phyloP scores from a whole-genome alignment of 108 stramenopile species.

The Cyclostephanos tholiformis region DNA sequence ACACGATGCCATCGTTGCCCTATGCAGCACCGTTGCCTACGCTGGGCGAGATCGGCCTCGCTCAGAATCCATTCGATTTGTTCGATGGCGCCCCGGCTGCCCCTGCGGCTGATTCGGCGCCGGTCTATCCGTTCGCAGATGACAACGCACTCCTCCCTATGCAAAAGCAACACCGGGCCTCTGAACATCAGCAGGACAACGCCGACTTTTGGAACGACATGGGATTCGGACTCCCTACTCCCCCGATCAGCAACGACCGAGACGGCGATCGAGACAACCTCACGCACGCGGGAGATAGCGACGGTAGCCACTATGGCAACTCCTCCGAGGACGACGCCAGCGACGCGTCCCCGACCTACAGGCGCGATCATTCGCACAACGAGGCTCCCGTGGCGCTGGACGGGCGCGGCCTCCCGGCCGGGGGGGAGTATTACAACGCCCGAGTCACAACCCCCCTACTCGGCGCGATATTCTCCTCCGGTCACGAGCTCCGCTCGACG shows the following conservation, averaged over 20 bases:
- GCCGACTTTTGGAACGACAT: slow-evolving; percentile 36
- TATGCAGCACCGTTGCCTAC: background rate
- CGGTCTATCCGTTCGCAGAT: slow-evolving; percentile 13
- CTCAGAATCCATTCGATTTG: slow-evolving; percentile 25
- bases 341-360: background rate
- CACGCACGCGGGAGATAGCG: background rate
- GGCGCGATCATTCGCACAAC: background rate
- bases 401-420: slow-evolving; percentile 20
- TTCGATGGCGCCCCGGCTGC: slow-evolving; percentile 8
- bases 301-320: background rate
- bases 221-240: slow-evolving; percentile 26
- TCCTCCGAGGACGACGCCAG: slow-evolving; percentile 6
- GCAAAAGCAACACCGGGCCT: background rate
- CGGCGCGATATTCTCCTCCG: slow-evolving; percentile 40
- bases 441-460: slow-evolving; percentile 24
- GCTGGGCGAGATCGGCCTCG: background rate
- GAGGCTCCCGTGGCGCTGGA: slow-evolving; percentile 26
- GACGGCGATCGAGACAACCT: background rate
- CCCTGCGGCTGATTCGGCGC: background rate
- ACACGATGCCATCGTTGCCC: slow-evolving; percentile 4
- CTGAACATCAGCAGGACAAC: background rate
- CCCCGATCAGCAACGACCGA: background rate
- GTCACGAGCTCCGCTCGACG: slow-evolving; percentile 15
- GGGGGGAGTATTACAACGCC: slow-evolving; percentile 40
- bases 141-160: background rate